Evolutionary conservation across 345 rosid species (phyloP).

Genomic region (thale cress (Arabidopsis thaliana)): DNA sequence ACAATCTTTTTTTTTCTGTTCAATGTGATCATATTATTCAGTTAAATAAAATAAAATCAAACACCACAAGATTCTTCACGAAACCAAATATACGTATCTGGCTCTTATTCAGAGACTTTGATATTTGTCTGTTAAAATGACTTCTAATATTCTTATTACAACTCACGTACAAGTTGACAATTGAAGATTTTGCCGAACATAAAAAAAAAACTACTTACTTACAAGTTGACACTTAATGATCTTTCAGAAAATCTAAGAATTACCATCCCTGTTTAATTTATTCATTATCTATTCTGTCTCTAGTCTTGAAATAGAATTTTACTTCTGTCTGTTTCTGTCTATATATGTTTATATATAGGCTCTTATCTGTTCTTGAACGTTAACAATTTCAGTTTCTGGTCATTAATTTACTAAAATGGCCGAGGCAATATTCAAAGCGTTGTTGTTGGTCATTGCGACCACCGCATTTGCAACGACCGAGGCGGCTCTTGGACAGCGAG

Average conservation of each 20-base stretch:
- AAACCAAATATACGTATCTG: constrained; percentile 19
- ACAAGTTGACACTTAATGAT: neutral
- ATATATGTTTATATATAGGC: constrained; percentile 11
- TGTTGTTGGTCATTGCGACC: constrained; percentile 20
- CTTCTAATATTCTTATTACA: constrained; percentile 20
- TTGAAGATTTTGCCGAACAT: neutral
- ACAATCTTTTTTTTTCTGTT: neutral
- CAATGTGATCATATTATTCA: constrained; percentile 12
- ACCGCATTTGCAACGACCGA: constrained; percentile 19
- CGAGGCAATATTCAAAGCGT: constrained; percentile 16
- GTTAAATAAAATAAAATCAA: neutral
- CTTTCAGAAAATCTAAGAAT: neutral
- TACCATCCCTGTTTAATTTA: neutral
- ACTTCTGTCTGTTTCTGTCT: neutral
- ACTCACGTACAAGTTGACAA: constrained; percentile 22
- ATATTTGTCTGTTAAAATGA: constrained; percentile 2
- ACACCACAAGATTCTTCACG: neutral
- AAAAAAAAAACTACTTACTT: neutral
- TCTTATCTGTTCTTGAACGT: constrained; percentile 20
- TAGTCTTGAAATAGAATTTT: constrained; percentile 37
- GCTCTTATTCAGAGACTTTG: neutral
- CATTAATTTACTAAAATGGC: neutral
- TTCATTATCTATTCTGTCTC: constrained; percentile 10
- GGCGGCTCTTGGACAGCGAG: constrained; percentile 38
- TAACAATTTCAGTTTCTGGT: neutral